Base-by-base conservation (phyloP, 1,284 basidiomycete species). In the Tylopilus orsonianus region DNA sequence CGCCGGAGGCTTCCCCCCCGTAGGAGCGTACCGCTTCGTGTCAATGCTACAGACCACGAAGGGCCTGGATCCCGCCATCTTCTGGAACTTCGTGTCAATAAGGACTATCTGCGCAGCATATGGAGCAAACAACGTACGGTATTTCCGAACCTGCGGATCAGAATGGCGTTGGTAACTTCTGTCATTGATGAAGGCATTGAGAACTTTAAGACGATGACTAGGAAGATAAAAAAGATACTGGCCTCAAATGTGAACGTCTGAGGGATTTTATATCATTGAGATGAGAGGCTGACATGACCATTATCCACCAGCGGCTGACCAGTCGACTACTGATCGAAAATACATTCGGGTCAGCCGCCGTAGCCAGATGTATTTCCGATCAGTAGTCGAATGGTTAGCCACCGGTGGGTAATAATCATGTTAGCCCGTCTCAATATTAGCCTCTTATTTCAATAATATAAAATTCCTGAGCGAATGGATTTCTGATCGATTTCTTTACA, bases 221-320 rank as follows among this genome's bases (percentile, higher is more conserved):
- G 41, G 24, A 20, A 8, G 8, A 36, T 18, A 30, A 48, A 23
- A 22, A 40, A 16, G 34, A 20, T 5, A 41, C 46, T 43, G 37
- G 27, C 30, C 12, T n/a, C 2, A 1, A 12, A 14, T 13, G 23
- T 5, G 7, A 2, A 23, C 3, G 0, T 0, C 4, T n/a, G 19
- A 36, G 14, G 29, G 14, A 38, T 36, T 45, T 46, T 57, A 56
- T 58, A 49, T 13, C 2, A 2, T 45, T 19, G 8, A 4, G 20
- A 23, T 9, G 0, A 18, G 46, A 41, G 47, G 56, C 58, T 57
- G 41, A 49, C 51, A 14, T 16, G 8, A 4, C 42, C 51, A 14
- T 22, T 12, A 5, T 5, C 8, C 19, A 20, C 6, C n/a, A 22
- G 33, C 4, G 48, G 30, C 48, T 49, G 40, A 36, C 56, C n/a